Evolutionary conservation across 23 red algal genomes (phyloP), one percentile per base, ranked within the genome.

Genomic region (Gracilaria gracilis): DNA sequence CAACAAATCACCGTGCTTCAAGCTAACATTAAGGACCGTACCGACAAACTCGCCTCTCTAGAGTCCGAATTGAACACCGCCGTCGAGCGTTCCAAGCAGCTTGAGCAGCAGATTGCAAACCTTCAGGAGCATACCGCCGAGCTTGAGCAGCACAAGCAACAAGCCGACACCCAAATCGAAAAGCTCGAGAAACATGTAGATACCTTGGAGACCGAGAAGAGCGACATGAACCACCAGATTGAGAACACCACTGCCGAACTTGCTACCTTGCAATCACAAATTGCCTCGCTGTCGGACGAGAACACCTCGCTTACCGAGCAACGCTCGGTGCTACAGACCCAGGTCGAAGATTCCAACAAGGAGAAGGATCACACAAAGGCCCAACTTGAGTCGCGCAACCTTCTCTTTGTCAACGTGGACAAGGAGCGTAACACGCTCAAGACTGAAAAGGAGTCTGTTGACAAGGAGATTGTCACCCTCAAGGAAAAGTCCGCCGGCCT

Each of bases 301-400:
- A 46, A 42, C 4, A 33, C 2, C 19, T n/a, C 33, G 23, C 79
- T 82, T 25, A 14, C 31, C 20, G 36, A 65, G 6, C 35, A 82
- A 16, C 79, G 79, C 53, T 40, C 53, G 40, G 23, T 53, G 14
- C 58, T 82, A 17, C 31, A 82, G 24, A 82, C 14, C 49, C 53
- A 62, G 34, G 58, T 62, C 9, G 79, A 82, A 34, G 21, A 46
- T 5, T 53, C 79, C 36, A 59, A 25, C 35, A 82, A 82, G 20
- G 79, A 82, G 33, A 65, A 59, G 25, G 84, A 88, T 61, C 44
- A 75, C 37, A 78, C 84, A 9, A 88, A 88, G 54, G 48, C 59
- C 24, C 44, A 88, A 21, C 84, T 88, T 21, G 40, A 88, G 53
- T 75, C 84, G 12, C 59, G 66, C 17, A 75, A 88, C 74, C 46